Evolutionary conservation across 1,284 basidiomycete genomes (phyloP), one percentile per base, ranked within the genome.

Genomic region (Flammula alnicola): DNA sequence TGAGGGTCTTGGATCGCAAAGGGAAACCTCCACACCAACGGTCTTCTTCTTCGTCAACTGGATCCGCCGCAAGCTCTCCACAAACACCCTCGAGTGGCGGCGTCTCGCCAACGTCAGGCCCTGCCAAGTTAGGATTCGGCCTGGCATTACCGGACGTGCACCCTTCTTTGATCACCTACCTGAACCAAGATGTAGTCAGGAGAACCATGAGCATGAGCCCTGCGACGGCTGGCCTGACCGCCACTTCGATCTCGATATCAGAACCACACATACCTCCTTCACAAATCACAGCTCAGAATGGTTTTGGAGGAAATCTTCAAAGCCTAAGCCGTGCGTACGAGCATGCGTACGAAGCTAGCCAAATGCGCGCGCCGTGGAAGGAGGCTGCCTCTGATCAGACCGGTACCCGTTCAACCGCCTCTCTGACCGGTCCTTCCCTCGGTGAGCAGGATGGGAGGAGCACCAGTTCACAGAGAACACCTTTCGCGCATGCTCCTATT

Each of bases 1-100:
- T 68, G 42, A 65, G 69, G 20, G 63, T 77, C 3, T 44, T 77
- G 31, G 54, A 61, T 27, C 23, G 55, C 40, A 61, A 61, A n/a
- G 47, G 44, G 2, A 60, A 54, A 14, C 30, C 31, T 17, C 26
- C 29, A 2, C 37, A 47, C 23, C 44, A 35, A 17, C 25, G 48
- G 17, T 39, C 52, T 17, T 45, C 51, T 12, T 53, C 57, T 2
- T 29, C 51, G 2, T 41, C 55, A 6, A 30, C 44, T 16, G 31
- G 39, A 14, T 43, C 31, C 6, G 3, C 45, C 9, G 36, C 31
- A 3, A 44, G 39, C 20, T 44, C 45, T n/a, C n/a, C n/a, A n/a
- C n/a, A n/a, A n/a, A n/a, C n/a, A n/a, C n/a, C n/a, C n/a, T n/a
- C n/a, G n/a, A n/a, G n/a, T n/a, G n/a, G n/a, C n/a, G n/a, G n/a